Evolutionary conservation across 2,329 filamentous ascomycete species (phyloP).

Genomic region (Arthrobotrys pseudoclavata): DNA sequence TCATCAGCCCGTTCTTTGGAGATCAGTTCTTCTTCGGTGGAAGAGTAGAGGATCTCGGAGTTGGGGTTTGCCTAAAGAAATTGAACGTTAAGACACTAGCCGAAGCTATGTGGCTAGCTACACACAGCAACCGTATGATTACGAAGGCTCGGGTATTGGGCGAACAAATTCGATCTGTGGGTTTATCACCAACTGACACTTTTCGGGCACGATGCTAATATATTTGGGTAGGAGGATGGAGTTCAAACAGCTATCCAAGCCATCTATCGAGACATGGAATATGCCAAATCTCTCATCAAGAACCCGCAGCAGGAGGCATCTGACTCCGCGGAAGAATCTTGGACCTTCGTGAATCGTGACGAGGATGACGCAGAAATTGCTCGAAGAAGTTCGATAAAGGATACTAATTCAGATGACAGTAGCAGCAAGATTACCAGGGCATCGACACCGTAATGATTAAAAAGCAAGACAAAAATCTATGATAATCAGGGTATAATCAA

Average conservation of each 20-base stretch:
- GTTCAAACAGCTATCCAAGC: slow-evolving; percentile 91
- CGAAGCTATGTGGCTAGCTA: slow-evolving; percentile 89
- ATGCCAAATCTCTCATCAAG: slow-evolving; percentile 86
- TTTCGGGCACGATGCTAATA: neutral
- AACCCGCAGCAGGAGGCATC: slow-evolving; percentile 67
- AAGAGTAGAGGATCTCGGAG: slow-evolving; percentile 90
- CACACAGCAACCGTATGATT: slow-evolving; percentile 91
- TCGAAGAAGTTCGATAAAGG: slow-evolving; percentile 54
- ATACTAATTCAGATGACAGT: slow-evolving; percentile 49
- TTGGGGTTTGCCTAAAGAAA: slow-evolving; percentile 89
- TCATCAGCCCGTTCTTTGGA: slow-evolving; percentile 96
- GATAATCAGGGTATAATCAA: slow-evolving; percentile 51
- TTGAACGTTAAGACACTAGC: slow-evolving; percentile 89
- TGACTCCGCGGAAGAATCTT: slow-evolving; percentile 83
- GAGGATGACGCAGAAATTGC: slow-evolving; percentile 69
- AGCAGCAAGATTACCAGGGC: slow-evolving; percentile 39
- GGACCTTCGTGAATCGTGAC: slow-evolving; percentile 84
- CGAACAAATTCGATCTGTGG: slow-evolving; percentile 86
- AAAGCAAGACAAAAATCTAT: slow-evolving; percentile 23
- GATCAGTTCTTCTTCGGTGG: slow-evolving; percentile 97
- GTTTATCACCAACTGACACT: slow-evolving; percentile 63
- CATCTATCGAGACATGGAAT: slow-evolving; percentile 95
- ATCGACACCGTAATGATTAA: slow-evolving; percentile 25
- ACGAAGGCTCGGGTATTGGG: slow-evolving; percentile 84
- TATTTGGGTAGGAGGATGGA: slow-evolving; percentile 78